Evolutionary conservation across 805 yeast species (phyloP).

Genomic region (Lipomyces sp.): DNA sequence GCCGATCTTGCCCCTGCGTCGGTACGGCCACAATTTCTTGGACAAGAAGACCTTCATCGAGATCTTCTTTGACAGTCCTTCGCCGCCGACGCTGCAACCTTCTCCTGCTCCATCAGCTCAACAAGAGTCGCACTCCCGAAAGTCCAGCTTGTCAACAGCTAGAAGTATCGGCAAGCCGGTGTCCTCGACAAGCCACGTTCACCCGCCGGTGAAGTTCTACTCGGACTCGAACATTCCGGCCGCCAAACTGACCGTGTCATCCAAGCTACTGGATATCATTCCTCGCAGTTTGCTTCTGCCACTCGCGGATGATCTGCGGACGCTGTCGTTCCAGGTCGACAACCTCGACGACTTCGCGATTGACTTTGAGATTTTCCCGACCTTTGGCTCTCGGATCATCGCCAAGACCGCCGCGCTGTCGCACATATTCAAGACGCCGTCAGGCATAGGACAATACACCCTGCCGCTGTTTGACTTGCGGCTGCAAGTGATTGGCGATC

Average conservation of each 20-base stretch:
- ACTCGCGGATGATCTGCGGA: slow-evolving; percentile 60
- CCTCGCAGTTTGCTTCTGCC: slow-evolving; percentile 86
- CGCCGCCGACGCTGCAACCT: background rate
- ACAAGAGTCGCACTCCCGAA: background rate
- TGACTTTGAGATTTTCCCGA: slow-evolving; percentile 76
- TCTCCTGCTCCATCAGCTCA: background rate
- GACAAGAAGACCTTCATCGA: slow-evolving; percentile 87
- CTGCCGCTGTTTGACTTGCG: slow-evolving; percentile 81
- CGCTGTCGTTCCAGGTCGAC: slow-evolving; percentile 55
- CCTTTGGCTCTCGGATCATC: slow-evolving; percentile 87
- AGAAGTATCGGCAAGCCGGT: background rate
- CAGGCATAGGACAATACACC: slow-evolving; percentile 38
- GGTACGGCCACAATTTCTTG: slow-evolving; percentile 93
- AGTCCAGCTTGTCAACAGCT: no score
- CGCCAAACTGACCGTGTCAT: slow-evolving; percentile 72
- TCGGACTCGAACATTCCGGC: slow-evolving; percentile 42
- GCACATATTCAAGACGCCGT: slow-evolving; percentile 44
- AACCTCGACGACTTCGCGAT: slow-evolving; percentile 27
- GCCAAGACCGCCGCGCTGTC: slow-evolving; percentile 84
- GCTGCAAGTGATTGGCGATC: slow-evolving; percentile 75
- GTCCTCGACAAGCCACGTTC: background rate
- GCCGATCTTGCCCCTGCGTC: slow-evolving; percentile 86
- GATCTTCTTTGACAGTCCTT: slow-evolving; percentile 55
- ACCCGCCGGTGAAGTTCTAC: slow-evolving; percentile 46
- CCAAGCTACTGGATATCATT: slow-evolving; percentile 66